These are phyloP conservation scores for Penicillium simplicissimum DNA, from an alignment of 495 filamentous ascomycete species.

Conservation along the genomic window DNA sequence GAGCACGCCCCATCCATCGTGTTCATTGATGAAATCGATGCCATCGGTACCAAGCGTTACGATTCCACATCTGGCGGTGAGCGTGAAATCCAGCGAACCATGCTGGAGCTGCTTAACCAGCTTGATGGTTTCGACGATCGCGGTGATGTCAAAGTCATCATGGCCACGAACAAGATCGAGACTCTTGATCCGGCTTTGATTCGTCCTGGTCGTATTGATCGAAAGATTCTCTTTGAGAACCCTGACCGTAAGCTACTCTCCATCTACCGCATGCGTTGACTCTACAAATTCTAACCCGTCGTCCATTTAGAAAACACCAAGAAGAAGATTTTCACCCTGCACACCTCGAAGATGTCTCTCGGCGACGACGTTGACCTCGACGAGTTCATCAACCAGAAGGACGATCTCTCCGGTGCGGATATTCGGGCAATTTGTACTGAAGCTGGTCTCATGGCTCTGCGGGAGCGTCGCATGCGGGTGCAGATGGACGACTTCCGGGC, in stretches of 20 bases:
- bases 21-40: slow-evolving; percentile 99
- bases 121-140: slow-evolving; percentile 98
- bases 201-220: slow-evolving; percentile 95
- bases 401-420: slow-evolving; percentile 95
- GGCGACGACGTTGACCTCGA: slow-evolving; percentile 94
- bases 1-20: slow-evolving; percentile 97
- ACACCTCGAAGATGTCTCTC: slow-evolving; percentile 98
- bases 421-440: slow-evolving; percentile 99
- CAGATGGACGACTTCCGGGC: slow-evolving; percentile 98
- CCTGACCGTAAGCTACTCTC: slow-evolving; percentile 73
- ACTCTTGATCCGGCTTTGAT: slow-evolving; percentile 96
- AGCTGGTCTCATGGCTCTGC: slow-evolving; percentile 90
- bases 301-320: slow-evolving; percentile 81
- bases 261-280: neutral
- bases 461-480: slow-evolving; percentile 96
- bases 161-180: slow-evolving; percentile 99
- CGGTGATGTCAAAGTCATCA: slow-evolving; percentile 98
- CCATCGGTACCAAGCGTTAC: slow-evolving; percentile 98
- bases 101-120: slow-evolving; percentile 98
- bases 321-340: slow-evolving; percentile 99
- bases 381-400: slow-evolving; percentile 98
- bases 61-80: slow-evolving; percentile 96
- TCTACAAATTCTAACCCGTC: slow-evolving; percentile 32
- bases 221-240: slow-evolving; percentile 99
- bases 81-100: slow-evolving; percentile 96